Conservation (phyloP, 176 grass and related monocot genomes). For the Musa beccarii region DNA sequence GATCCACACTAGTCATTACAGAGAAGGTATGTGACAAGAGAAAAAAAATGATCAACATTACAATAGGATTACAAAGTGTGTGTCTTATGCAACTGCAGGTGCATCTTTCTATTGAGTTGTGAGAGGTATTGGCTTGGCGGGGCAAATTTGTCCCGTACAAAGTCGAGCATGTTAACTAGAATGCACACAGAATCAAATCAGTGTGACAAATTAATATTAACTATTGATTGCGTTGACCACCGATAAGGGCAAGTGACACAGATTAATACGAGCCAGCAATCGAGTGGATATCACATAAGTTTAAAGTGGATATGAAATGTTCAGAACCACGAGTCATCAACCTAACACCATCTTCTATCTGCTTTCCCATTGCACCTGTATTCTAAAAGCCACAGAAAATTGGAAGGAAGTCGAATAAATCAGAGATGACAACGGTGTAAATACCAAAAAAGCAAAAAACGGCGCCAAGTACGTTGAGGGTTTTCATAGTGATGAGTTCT, state of each 20-base stretch:
- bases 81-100: conserved; percentile 15
- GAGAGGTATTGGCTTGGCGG: conserved; percentile 71
- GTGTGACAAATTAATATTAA: too few relatives aligned
- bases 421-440: conserved; percentile 7
- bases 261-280: neutral
- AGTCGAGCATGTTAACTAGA: too few relatives aligned
- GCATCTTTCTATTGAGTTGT: conserved; percentile 41
- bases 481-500: conserved; percentile 96
- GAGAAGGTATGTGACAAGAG: neutral
- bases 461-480: conserved; percentile 50
- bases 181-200: too few relatives aligned
- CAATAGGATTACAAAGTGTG: neutral
- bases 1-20: too few relatives aligned
- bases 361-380: conserved; percentile 76
- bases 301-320: conserved; percentile 53
- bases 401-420: conserved; percentile 9
- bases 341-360: conserved; percentile 94
- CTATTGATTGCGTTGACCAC: too few relatives aligned
- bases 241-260: neutral
- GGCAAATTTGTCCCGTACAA: neutral
- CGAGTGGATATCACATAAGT: too few relatives aligned
- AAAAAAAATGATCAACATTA: neutral
- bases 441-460: neutral
- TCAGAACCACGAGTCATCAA: conserved; percentile 89
- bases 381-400: conserved; percentile 36